Percentiles rank a stretch among this genome's conserved stretches.
Evolutionary conservation across 2,329 filamentous ascomycete species (phyloP).

Genomic region (Thielaviopsis populi): DNA sequence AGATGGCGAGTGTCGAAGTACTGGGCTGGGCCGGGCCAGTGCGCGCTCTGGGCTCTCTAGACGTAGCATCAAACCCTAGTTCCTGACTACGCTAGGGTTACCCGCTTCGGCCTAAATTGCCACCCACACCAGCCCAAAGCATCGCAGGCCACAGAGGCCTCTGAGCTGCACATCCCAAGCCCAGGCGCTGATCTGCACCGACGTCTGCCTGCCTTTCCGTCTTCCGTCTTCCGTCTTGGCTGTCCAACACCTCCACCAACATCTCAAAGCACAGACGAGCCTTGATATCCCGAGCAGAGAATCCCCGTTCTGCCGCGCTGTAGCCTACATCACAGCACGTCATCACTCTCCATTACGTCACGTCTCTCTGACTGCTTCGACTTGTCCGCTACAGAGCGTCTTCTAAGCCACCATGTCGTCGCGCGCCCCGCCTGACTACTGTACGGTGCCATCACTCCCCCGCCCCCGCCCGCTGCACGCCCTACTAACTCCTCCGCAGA

Average conservation of each 20-base stretch:
- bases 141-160: not conserved
- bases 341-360: no score
- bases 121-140: not conserved
- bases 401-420: conserved; percentile 5
- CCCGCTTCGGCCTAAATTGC: not conserved
- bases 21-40: no score
- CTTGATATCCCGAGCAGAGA: no score
- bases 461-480: not conserved
- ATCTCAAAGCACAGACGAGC: no score
- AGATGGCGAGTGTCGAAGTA: not conserved
- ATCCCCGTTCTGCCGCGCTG: no score
- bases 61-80: not conserved
- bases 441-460: not conserved
- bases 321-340: no score
- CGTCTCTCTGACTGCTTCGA: not conserved
- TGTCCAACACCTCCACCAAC: no score
- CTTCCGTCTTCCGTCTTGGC: no score
- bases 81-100: not conserved
- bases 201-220: no score
- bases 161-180: not conserved
- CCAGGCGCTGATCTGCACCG: not conserved
- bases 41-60: not conserved
- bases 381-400: not conserved
- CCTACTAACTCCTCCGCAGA: conserved; percentile 33
- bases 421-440: conserved; percentile 14